A percentile compares a stretch with the other conserved stretches of the same genome.
phyloP scores from a whole-genome alignment of 805 yeast genomes.

The Yarrowia divulgata region DNA sequence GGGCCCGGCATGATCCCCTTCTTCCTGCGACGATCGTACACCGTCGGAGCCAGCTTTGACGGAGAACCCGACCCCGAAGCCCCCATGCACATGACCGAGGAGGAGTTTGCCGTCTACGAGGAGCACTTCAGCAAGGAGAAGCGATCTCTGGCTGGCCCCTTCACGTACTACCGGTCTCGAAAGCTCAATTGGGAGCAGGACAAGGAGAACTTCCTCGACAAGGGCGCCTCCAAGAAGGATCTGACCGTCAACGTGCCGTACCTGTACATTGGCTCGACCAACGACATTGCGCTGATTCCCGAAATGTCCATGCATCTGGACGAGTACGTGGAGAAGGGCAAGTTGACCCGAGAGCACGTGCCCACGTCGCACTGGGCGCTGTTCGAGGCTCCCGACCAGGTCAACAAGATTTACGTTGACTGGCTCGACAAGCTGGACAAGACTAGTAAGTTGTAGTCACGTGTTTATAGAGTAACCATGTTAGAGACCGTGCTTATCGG shows the following conservation, averaged over 20 bases:
- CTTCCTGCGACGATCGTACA: conserved; percentile 35
- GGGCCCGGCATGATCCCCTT: conserved; percentile 32
- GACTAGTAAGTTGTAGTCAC: conserved; percentile 24
- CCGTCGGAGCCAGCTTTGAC: conserved; percentile 35
- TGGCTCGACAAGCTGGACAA: conserved; percentile 37
- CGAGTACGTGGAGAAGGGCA: conserved; percentile 39
- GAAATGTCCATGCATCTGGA: conserved; percentile 36
- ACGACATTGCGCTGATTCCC: conserved; percentile 38
- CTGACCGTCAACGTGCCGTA: conserved; percentile 37
- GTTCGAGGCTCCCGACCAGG: conserved; percentile 31
- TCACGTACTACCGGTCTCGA: conserved; percentile 37
- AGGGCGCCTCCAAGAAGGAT: conserved; percentile 38
- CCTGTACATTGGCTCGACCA: conserved; percentile 37
- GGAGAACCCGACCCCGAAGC: conserved; percentile 38
- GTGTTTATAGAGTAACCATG: too few species aligned
- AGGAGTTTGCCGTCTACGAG: conserved; percentile 36
- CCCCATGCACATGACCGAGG: conserved; percentile 38
- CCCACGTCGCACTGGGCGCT: conserved; percentile 38
- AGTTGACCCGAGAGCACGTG: conserved; percentile 35
- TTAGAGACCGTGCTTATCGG: too few species aligned
- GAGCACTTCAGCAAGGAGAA: conserved; percentile 37
- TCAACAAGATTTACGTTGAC: conserved; percentile 28
- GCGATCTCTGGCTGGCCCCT: conserved; percentile 38
- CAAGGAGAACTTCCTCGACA: conserved; percentile 35
- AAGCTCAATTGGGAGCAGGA: conserved; percentile 40